Percentiles rank a stretch among this genome's conserved stretches.
Conservation (phyloP, 768 basidiomycete genomes). For the Leucocoprinus leucothites region DNA sequence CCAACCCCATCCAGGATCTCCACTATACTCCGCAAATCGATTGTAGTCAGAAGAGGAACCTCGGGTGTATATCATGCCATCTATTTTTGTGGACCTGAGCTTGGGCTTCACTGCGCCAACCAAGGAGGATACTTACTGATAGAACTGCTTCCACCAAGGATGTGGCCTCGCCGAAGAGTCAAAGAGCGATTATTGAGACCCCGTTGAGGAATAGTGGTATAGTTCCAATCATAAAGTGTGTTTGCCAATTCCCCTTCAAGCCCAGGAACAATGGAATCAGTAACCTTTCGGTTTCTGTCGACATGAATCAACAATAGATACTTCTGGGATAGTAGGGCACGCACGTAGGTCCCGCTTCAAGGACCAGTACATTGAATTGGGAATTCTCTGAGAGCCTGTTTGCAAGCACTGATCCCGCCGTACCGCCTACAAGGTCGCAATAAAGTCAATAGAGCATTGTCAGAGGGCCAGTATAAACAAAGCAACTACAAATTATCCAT, state of each 20-base stretch:
- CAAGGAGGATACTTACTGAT: conserved; percentile 20
- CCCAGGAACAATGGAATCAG: conserved; percentile 15
- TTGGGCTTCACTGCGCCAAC: background rate
- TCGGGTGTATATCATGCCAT: conserved; percentile 21
- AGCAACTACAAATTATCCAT: too few species aligned
- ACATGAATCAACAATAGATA: background rate
- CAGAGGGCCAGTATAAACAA: background rate
- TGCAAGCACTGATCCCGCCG: conserved; percentile 24
- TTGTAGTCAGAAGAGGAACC: conserved; percentile 13
- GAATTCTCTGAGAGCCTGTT: conserved; percentile 21
- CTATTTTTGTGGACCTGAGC: background rate
- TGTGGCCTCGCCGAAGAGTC: conserved; percentile 22
- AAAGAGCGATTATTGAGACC: conserved; percentile 22
- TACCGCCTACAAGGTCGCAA: conserved; percentile 17
- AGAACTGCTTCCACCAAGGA: conserved; percentile 28
- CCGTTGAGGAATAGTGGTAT: conserved; percentile 24
- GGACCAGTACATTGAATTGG: conserved; percentile 19
- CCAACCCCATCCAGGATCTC: conserved; percentile 31
- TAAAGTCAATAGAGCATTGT: background rate
- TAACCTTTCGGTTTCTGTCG: conserved; percentile 15
- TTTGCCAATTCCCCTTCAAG: background rate
- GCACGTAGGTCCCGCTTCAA: conserved; percentile 24
- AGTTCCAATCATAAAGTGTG: conserved; percentile 25
- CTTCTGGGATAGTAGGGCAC: background rate
- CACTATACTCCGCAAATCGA: conserved; percentile 21